Percentiles rank a stretch among this genome's conserved stretches.
phyloP scores from a whole-genome alignment of 371 early-diverging fungal genomes.

The Zychaea mexicana region DNA sequence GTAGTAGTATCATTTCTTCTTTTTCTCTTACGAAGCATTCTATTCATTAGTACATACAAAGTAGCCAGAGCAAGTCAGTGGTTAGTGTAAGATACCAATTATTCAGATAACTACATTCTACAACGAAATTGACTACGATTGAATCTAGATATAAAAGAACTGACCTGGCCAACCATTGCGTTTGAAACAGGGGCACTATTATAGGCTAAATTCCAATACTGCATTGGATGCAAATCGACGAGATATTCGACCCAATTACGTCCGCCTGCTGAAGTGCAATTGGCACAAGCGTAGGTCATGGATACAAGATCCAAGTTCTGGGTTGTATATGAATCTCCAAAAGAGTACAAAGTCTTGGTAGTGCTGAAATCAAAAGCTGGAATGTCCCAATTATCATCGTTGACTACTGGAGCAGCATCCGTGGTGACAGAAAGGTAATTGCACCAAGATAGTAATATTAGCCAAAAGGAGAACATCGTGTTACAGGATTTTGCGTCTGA shows the following conservation, averaged over 20 bases:
- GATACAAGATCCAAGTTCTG: conserved; percentile 27
- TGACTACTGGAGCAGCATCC: background rate
- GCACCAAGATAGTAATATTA: too few relatives aligned
- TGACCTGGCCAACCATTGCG: conserved; percentile 31
- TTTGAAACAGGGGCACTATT: conserved; percentile 40
- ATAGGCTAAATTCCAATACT: conserved; percentile 41
- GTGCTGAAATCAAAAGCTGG: conserved; percentile 14
- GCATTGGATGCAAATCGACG: conserved; percentile 18
- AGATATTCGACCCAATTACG: conserved; percentile 46
- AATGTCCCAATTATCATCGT: background rate
- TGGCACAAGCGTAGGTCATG: conserved; percentile 27
- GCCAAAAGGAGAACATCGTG: too few relatives aligned
- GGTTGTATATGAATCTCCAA: conserved; percentile 47
- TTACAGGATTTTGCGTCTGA: too few relatives aligned
- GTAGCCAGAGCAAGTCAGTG: too few relatives aligned
- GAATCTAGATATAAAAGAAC: too few relatives aligned
- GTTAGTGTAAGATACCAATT: too few relatives aligned
- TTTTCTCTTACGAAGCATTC: background rate
- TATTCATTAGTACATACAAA: too few relatives aligned
- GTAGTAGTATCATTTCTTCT: too few relatives aligned
- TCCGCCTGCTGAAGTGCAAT: conserved; percentile 42
- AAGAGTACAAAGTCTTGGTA: conserved; percentile 32
- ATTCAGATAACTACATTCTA: too few relatives aligned
- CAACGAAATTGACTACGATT: too few relatives aligned
- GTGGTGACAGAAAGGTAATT: background rate